Percentiles rank a stretch among this genome's conserved stretches.
phyloP scores from a whole-genome alignment of 805 yeast species.

The Wickerhamiella shivajii region DNA sequence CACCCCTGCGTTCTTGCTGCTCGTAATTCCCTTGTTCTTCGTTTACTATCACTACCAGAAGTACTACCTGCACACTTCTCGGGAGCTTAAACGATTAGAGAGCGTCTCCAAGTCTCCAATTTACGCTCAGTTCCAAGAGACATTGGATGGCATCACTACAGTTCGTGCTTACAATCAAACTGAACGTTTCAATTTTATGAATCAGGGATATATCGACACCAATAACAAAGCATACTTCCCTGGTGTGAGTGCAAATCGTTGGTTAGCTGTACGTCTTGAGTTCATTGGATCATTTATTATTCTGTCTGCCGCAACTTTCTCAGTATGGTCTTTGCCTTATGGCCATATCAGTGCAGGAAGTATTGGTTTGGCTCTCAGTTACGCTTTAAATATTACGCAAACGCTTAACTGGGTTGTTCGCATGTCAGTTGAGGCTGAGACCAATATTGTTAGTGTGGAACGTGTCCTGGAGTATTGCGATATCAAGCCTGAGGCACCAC shows the following conservation, averaged over 20 bases:
- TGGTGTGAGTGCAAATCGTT: constrained; percentile 81
- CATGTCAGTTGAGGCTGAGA: constrained; percentile 97
- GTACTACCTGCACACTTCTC: constrained; percentile 51
- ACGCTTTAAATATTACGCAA: constrained; percentile 86
- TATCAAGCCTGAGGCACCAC: constrained; percentile 75
- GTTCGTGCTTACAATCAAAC: constrained; percentile 63
- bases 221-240: constrained; percentile 91
- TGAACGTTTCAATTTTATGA: constrained; percentile 44
- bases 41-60: constrained; percentile 58
- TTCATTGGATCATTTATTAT: constrained; percentile 81
- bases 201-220: constrained; percentile 47
- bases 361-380: constrained; percentile 86
- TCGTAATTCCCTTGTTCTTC: constrained; percentile 53
- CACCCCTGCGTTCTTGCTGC: constrained; percentile 70
- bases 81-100: constrained; percentile 65
- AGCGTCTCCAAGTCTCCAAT: constrained; percentile 62
- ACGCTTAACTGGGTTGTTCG: constrained; percentile 94
- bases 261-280: constrained; percentile 94
- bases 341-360: constrained; percentile 76
- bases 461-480: constrained; percentile 77
- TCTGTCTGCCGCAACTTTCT: constrained; percentile 68
- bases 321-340: constrained; percentile 51
- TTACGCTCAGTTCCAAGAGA: constrained; percentile 70
- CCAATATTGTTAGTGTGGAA: constrained; percentile 93
- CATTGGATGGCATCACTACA: constrained; percentile 62